Base-by-base conservation (phyloP, 495 filamentous ascomycete genomes). In the Aspergillus sclerotiicarbonarius region DNA sequence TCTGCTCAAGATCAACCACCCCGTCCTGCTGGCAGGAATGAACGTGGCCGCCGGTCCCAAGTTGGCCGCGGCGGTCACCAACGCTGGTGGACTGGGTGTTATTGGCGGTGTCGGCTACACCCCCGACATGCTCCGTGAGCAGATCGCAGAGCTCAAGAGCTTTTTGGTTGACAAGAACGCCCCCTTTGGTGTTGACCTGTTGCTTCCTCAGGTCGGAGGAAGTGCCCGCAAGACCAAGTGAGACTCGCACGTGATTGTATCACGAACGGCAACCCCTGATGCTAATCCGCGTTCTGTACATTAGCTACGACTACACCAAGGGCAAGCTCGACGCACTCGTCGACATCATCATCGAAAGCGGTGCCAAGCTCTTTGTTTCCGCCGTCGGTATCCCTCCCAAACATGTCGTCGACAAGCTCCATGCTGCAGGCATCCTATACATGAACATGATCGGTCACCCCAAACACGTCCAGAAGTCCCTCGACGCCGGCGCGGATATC, bases 371-470 rank as follows among this genome's bases (percentile, higher is more conserved):
- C 54, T 98, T 98, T 76, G 95, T 98, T 67, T 96, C 89, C 62
- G 94, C 94, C 69, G 90, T 98, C 71, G 94, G 94, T 72, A 88
- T 98, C 6, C 91, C 94, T 25, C 93, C 95, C 53, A 89, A 89
- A 70, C 75, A 82, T 57, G 87, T 96, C 58, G 94, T 98, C 59
- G 90, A 98, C 48, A 86, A 80, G 61, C 85, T 98, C 33, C 94
- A 98, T 83, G 82, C 84, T 61, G 79, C 84, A 67, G 92, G 92
- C 54, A 82, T 98, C 59, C 81, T 96, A 54, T 96, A 93, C 84
- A 98, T 98, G 94, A 98, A 98, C 86, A 98, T 98, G 94, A 95
- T 98, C 71, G 94, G 93, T 56, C 94, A 98, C 83, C 95, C 95
- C 62, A 98, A 98, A 84, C 94, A 98, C 78, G 92, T 96, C 49